phyloP scores from a whole-genome alignment of 495 filamentous ascomycete genomes.

The Xylona heveae region DNA sequence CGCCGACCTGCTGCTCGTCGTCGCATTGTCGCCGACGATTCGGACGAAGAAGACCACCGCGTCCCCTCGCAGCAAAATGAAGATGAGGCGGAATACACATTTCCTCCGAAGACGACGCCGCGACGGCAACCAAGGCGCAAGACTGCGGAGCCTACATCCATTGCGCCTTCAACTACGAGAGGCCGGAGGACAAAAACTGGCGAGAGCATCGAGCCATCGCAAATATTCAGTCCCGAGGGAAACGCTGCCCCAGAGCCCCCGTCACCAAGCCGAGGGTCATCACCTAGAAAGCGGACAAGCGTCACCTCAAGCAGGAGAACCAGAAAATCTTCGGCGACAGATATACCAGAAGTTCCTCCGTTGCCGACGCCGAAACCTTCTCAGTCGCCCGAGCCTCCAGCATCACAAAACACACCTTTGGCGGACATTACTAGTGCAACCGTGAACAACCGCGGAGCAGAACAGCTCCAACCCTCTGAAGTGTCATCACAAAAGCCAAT shows the following conservation, averaged over 20 bases:
- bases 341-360: slow-evolving; percentile 17
- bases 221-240: slow-evolving; percentile 35
- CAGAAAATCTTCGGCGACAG: slow-evolving; percentile 28
- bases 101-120: slow-evolving; percentile 33
- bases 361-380: slow-evolving; percentile 27
- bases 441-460: slow-evolving; percentile 31
- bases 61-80: slow-evolving; percentile 30
- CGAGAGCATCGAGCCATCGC: slow-evolving; percentile 33
- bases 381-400: slow-evolving; percentile 28
- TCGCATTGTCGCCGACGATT: slow-evolving; percentile 53
- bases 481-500: slow-evolving; percentile 19
- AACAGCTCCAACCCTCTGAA: slow-evolving; percentile 20
- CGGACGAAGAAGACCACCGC: slow-evolving; percentile 40
- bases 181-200: slow-evolving; percentile 15
- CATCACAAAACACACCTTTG: slow-evolving; percentile 39
- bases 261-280: slow-evolving; percentile 40
- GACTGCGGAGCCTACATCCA: slow-evolving; percentile 26
- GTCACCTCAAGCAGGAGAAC: slow-evolving; percentile 23
- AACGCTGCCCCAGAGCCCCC: slow-evolving; percentile 31
- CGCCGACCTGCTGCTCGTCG: slow-evolving; percentile 51
- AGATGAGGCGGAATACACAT: slow-evolving; percentile 63
- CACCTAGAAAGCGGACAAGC: slow-evolving; percentile 48
- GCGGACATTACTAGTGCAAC: slow-evolving; percentile 58
- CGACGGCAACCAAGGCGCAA: slow-evolving; percentile 31
- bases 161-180: slow-evolving; percentile 18